Evolutionary conservation across 495 filamentous ascomycete genomes (phyloP).

Genomic region (Daldinia decipiens): DNA sequence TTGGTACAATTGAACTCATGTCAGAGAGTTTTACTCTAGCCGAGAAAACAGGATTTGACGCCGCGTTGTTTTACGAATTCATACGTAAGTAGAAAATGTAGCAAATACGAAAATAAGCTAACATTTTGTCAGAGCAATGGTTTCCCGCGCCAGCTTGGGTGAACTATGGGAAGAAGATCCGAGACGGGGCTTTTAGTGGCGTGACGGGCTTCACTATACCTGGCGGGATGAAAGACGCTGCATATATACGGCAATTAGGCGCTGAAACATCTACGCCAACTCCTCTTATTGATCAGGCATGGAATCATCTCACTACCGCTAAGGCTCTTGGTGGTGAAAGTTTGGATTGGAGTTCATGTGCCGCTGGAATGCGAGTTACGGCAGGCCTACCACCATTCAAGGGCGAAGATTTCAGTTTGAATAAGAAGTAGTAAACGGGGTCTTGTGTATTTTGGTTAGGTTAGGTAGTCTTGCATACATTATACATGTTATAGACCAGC

Average conservation of each 20-base stretch:
- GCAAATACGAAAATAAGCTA: neutral
- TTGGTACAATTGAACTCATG: conserved; percentile 22
- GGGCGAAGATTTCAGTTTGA: conserved; percentile 12
- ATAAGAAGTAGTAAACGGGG: neutral
- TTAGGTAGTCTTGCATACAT: neutral
- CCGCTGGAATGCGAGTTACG: conserved; percentile 23
- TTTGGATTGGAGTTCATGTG: conserved; percentile 22
- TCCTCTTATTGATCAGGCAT: conserved; percentile 21
- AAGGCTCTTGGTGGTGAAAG: conserved; percentile 18
- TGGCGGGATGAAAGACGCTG: conserved; percentile 22
- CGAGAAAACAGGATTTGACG: conserved; percentile 18
- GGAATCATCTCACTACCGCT: conserved; percentile 17
- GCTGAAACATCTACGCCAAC: conserved; percentile 24
- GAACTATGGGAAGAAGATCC: neutral
- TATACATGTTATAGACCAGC: neutral
- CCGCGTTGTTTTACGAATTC: conserved; percentile 3
- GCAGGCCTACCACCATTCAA: conserved; percentile 21
- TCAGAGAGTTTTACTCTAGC: conserved; percentile 24
- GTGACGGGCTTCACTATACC: neutral
- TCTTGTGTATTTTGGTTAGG: too few relatives aligned
- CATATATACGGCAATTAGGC: conserved; percentile 19
- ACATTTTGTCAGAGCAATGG: neutral
- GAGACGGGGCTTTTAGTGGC: neutral
- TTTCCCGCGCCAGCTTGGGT: neutral
- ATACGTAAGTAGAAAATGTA: neutral